Conservation (phyloP, 2,329 filamentous ascomycete genomes). For the Ceratocystis ficicola region DNA sequence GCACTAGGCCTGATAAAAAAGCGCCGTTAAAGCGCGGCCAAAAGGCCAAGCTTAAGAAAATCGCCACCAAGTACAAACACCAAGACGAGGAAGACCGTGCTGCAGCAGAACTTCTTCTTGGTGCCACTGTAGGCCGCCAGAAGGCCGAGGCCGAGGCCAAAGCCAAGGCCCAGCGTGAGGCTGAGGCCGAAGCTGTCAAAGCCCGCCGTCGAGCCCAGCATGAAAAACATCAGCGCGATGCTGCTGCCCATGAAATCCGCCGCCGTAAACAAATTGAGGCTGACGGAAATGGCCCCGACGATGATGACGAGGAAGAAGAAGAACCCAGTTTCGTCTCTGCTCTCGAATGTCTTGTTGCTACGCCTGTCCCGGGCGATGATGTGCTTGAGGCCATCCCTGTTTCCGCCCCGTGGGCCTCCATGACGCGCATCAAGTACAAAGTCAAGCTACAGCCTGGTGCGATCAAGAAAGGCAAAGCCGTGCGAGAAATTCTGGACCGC, state of each 20-base stretch:
- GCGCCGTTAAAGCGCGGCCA: slow-evolving; percentile 56
- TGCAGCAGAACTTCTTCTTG: slow-evolving; percentile 76
- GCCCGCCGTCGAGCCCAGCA: slow-evolving; percentile 72
- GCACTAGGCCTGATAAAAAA: slow-evolving; percentile 34
- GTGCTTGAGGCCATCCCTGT: slow-evolving; percentile 55
- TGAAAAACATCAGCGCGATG: slow-evolving; percentile 60
- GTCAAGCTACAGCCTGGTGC: slow-evolving; percentile 84
- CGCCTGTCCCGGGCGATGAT: slow-evolving; percentile 69
- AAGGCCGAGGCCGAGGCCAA: slow-evolving; percentile 56
- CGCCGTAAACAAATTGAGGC: slow-evolving; percentile 42
- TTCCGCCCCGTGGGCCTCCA: slow-evolving; percentile 52
- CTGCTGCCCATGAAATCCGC: slow-evolving; percentile 62
- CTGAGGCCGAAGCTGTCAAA: slow-evolving; percentile 51
- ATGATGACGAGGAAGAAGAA: slow-evolving; percentile 43
- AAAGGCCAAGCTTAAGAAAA: slow-evolving; percentile 72
- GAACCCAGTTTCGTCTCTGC: slow-evolving; percentile 42
- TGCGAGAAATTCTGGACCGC: slow-evolving; percentile 74
- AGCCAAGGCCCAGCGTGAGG: slow-evolving; percentile 56
- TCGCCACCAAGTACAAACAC: slow-evolving; percentile 76
- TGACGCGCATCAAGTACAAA: slow-evolving; percentile 74
- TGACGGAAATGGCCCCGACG: slow-evolving; percentile 30
- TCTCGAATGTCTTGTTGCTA: slow-evolving; percentile 64
- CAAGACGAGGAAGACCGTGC: slow-evolving; percentile 90
- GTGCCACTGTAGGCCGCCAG: slow-evolving; percentile 54
- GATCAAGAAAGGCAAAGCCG: slow-evolving; percentile 86